Percentiles rank a stretch among this genome's conserved stretches.
Conservation (phyloP, 2,329 filamentous ascomycete genomes). For the Conoideocrella luteorostrata region DNA sequence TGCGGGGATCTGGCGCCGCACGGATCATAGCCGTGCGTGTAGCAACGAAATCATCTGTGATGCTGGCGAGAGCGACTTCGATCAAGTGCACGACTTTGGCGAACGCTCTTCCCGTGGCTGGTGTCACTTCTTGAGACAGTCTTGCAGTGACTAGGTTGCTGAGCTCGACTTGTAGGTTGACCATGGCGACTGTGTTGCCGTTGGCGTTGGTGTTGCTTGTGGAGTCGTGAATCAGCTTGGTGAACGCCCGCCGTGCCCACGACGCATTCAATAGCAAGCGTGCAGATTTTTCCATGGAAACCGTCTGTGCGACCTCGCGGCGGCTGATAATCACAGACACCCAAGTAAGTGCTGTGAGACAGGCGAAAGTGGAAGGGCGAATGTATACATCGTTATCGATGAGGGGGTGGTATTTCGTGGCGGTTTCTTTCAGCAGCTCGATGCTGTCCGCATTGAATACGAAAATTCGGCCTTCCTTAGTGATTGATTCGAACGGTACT, state of each 20-base stretch:
- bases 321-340: constrained; percentile 29
- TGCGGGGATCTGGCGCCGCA: constrained; percentile 30
- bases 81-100: constrained; percentile 22
- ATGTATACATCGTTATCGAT: no score
- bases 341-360: constrained; percentile 33
- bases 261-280: constrained; percentile 35
- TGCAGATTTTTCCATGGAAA: not conserved
- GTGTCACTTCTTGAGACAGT: not conserved
- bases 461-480: constrained; percentile 34
- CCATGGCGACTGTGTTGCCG: constrained; percentile 34
- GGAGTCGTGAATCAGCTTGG: no score
- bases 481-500: constrained; percentile 24
- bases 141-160: constrained; percentile 16
- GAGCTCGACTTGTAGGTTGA: constrained; percentile 23
- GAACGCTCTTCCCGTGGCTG: constrained; percentile 13
- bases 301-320: constrained; percentile 7
- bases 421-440: constrained; percentile 20
- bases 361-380: constrained; percentile 27
- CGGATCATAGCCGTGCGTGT: constrained; percentile 30
- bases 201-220: constrained; percentile 29
- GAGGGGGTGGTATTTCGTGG: constrained; percentile 8
- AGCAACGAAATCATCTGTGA: constrained; percentile 35
- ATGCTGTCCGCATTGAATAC: constrained; percentile 30
- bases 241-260: constrained; percentile 31
- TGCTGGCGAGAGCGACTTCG: constrained; percentile 16